Evolutionary conservation across 2,329 filamentous ascomycete species (phyloP).

Genomic region (Zymoseptoria passerinii): DNA sequence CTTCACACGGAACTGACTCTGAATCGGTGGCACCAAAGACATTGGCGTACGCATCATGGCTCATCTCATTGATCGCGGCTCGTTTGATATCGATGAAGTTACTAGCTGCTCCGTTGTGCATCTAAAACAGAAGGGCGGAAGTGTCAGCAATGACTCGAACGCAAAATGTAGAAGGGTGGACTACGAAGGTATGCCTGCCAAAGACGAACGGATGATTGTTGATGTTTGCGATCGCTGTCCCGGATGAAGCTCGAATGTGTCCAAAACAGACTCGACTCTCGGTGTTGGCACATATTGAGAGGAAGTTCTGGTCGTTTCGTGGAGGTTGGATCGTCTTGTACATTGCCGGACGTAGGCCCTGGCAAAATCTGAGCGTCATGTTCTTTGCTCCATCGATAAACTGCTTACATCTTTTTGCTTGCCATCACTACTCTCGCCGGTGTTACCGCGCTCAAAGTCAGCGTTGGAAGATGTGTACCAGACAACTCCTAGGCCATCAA

Average conservation of each 20-base stretch:
- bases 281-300: conserved; percentile 44
- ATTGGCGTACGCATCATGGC: conserved; percentile 41
- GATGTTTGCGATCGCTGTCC: conserved; percentile 40
- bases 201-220: conserved; percentile 51
- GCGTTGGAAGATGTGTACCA: conserved; percentile 45
- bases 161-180: too few species aligned
- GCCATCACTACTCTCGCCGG: conserved; percentile 21
- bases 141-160: too few species aligned
- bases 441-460: conserved; percentile 31
- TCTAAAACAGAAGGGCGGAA: conserved; percentile 15
- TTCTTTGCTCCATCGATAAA: not conserved
- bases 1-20: conserved; percentile 26
- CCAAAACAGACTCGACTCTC: conserved; percentile 44
- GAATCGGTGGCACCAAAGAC: conserved; percentile 46
- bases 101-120: conserved; percentile 49
- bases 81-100: conserved; percentile 42
- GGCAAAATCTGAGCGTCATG: conserved; percentile 1
- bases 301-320: conserved; percentile 47
- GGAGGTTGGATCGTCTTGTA: conserved; percentile 48
- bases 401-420: conserved; percentile 22
- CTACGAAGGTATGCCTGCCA: conserved; percentile 41
- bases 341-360: conserved; percentile 38
- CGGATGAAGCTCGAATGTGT: conserved; percentile 46
- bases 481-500: conserved; percentile 48
- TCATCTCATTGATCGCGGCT: conserved; percentile 38